These are phyloP conservation scores for Xeromyces bisporus DNA, from an alignment of 495 filamentous ascomycete species.

Conservation along the genomic window DNA sequence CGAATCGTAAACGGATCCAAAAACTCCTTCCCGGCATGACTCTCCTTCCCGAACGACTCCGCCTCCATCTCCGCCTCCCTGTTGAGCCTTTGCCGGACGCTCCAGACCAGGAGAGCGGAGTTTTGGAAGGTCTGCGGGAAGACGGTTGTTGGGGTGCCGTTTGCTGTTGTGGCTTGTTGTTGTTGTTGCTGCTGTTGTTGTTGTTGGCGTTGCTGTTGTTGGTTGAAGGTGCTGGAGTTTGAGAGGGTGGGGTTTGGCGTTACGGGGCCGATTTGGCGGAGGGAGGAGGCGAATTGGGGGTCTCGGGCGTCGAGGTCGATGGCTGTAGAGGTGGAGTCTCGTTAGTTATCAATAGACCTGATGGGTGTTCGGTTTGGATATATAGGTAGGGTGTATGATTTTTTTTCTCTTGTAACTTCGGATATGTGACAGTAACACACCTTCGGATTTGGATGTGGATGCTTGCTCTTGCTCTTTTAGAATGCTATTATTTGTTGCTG, in stretches of 20 bases:
- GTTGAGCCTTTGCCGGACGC: slow-evolving; percentile 24
- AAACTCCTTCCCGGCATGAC: slow-evolving; percentile 32
- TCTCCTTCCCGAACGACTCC: slow-evolving; percentile 23
- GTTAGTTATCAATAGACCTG: no score
- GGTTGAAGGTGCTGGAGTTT: slow-evolving; percentile 32
- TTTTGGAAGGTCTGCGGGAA: slow-evolving; percentile 34
- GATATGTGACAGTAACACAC: no score
- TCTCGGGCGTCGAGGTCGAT: slow-evolving; percentile 50
- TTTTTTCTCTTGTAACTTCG: no score
- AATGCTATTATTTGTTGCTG: no score
- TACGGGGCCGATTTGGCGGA: slow-evolving; percentile 47
- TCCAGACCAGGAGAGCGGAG: slow-evolving; percentile 36
- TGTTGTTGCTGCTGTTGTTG: slow-evolving; percentile 3
- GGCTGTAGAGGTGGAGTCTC: slow-evolving; percentile 20
- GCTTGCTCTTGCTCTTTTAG: no score
- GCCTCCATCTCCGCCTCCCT: slow-evolving; percentile 36
- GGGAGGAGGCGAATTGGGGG: slow-evolving; percentile 43
- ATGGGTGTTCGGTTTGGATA: no score
- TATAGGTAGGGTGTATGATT: no score
- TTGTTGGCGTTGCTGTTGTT: slow-evolving; percentile 1
- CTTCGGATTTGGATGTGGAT: slow-evolving; percentile 23
- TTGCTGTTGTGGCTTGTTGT: background rate
- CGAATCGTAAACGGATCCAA: slow-evolving; percentile 44
- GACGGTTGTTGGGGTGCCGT: slow-evolving; percentile 13
- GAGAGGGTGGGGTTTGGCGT: slow-evolving; percentile 42